Evolutionary conservation across 2,329 filamentous ascomycete genomes (phyloP).

Genomic region (Ophiosphaerella narmari): DNA sequence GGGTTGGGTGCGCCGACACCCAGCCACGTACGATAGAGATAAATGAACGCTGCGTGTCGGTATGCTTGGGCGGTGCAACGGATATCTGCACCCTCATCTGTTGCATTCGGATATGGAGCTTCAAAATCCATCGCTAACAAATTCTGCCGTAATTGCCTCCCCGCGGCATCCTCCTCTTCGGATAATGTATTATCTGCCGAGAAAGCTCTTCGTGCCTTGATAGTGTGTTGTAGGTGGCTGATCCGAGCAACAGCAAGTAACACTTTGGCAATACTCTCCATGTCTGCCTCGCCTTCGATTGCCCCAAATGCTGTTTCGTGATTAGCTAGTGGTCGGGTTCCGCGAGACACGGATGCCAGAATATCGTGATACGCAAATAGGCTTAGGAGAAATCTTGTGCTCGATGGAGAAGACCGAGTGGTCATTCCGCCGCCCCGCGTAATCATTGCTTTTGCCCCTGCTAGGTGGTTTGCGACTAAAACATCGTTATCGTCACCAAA

Average conservation of each 20-base stretch:
- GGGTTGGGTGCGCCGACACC: constrained; percentile 37
- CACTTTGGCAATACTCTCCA: constrained; percentile 31
- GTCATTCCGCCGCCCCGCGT: constrained; percentile 12
- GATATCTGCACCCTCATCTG: constrained; percentile 15
- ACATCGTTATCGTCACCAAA: constrained; percentile 34
- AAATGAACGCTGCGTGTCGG: constrained; percentile 41
- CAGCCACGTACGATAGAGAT: constrained; percentile 40
- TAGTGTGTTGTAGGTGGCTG: constrained; percentile 28
- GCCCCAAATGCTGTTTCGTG: constrained; percentile 26
- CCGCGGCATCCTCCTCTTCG: constrained; percentile 22
- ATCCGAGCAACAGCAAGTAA: constrained; percentile 33
- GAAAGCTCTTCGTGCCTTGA: constrained; percentile 15
- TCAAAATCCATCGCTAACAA: constrained; percentile 23
- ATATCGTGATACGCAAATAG: constrained; percentile 42
- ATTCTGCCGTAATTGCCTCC: constrained; percentile 22
- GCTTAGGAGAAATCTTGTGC: constrained; percentile 31
- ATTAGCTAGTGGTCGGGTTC: constrained; percentile 28
- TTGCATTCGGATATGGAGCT: not conserved
- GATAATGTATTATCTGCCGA: constrained; percentile 10
- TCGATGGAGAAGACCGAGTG: constrained; percentile 20
- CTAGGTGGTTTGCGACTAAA: constrained; percentile 34
- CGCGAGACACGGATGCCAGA: constrained; percentile 34
- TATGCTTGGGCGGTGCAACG: constrained; percentile 33
- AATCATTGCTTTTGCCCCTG: constrained; percentile 40
- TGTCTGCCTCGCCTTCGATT: constrained; percentile 27